Base-by-base conservation (phyloP, 106 monocot species). In the Allium fistulosum region DNA sequence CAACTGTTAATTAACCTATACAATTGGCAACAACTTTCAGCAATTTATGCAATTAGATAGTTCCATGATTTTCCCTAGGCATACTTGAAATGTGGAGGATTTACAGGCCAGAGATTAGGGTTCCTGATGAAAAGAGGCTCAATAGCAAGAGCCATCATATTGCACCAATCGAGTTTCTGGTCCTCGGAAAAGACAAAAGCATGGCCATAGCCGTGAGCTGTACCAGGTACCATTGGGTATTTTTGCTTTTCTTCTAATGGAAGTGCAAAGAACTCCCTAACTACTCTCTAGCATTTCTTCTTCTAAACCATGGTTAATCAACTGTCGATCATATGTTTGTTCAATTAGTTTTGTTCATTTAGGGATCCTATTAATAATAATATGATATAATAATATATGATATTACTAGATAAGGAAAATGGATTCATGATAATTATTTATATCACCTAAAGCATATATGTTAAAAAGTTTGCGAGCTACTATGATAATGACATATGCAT, bases 91-190 rank as follows among this genome's bases (percentile, higher is more conserved):
- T 49, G 13, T 45, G 85, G 37, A 22, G 86, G 84, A 10, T 69
- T 80, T n/a, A 72, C 74, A 4, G 90, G 86, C 90, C 90, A 83
- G 45, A 85, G 86, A 3, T 69, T 75, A 48, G 83, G 80, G 16
- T 86, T 80, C 14, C 83, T 68, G 18, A 79, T 78, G 78, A 65
- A 78, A 26, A 77, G 52, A 9, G 90, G 90, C 52, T 80, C 78
- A 0, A 86, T 75, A 0, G 78, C 82, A 13, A 90, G 90, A 1
- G 85, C 90, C 15, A 90, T 69, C 90, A 90, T 85, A 80, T 90
- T 86, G 80, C 83, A 83, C 90, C 90, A 85, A 65, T 85, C 90
- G 10, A 90, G 78, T 73, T 90, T 90, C 83, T 90, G 86, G 13
- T 86, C 90, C 66, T 90, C 90, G 8, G 86, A 86, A 82, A 90